Evolutionary conservation across 1,284 basidiomycete species (phyloP), one percentile per base, ranked within the genome.

Genomic region (Caloboletus firmus): DNA sequence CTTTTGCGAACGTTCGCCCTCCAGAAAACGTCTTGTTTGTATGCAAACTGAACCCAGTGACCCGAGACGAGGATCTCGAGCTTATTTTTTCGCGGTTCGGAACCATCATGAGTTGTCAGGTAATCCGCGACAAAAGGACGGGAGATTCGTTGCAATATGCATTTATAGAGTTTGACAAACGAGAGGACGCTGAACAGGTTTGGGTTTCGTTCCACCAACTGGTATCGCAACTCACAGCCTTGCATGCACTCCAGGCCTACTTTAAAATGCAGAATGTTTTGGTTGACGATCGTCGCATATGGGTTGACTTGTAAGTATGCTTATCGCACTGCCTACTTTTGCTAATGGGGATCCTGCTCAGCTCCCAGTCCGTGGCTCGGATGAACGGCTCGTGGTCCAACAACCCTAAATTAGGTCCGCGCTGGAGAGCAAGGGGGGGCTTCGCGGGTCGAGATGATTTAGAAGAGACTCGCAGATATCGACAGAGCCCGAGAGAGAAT

Each of bases 191-290:
- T 2, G 96, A 99, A 70, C 87, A 94, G 82, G 92, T 93, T 57
- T 55, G 77, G 62, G 20, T 39, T 53, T 48, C 37, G 41, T 44
- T 53, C 31, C 12, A 4, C 18, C 10, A 18, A 43, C 22, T 31
- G 20, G 2, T 15, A 22, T 39, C 36, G 15, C 28, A 24, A 12
- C 37, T 24, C 12, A 31, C 45, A 34, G 40, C 17, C 52, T 62
- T 30, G 55, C 55, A 31, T 34, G 15, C 22, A 34, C 10, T 51
- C 9, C 58, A 93, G 87, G 96, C 94, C 15, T 99, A 99, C 73
- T 95, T 98, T 77, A 99, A 98, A 73, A 99, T 99, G 96, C 96
- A 99, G 72, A 98, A 98, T 66, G 96, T 99, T 0, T 78, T 99
- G 9, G 91, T 99, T n/a, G 96, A 99, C 70, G 97, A 99, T 72